These are phyloP conservation scores for Ophiosphaerella narmari DNA, from an alignment of 2,329 filamentous ascomycete species.

Conservation along the genomic window DNA sequence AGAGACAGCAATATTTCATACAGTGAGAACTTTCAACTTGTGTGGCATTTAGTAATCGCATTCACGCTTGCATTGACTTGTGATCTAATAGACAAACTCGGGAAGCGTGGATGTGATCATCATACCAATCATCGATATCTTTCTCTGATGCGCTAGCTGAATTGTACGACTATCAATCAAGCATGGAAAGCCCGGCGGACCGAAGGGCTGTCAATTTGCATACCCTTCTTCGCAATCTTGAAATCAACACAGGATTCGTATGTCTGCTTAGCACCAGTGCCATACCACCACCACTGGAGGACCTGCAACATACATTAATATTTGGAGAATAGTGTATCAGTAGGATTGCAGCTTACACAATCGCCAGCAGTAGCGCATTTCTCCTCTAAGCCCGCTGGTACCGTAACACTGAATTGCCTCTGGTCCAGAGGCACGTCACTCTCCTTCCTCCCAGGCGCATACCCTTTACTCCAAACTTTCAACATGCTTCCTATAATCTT, in stretches of 20 bases:
- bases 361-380: conserved; percentile 53
- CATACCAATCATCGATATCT: too few species aligned
- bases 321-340: not conserved
- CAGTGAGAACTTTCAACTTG: not conserved
- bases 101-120: too few species aligned
- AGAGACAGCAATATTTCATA: not conserved
- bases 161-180: not conserved
- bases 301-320: conserved; percentile 22
- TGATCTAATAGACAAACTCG: too few species aligned
- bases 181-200: conserved; percentile 4
- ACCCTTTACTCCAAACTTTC: conserved; percentile 38
- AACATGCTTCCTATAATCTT: conserved; percentile 52
- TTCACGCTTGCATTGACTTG: too few species aligned
- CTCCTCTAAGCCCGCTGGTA: conserved; percentile 53
- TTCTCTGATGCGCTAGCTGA: too few species aligned
- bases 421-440: conserved; percentile 48
- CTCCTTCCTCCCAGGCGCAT: conserved; percentile 26
- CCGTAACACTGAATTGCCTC: conserved; percentile 57
- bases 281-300: conserved; percentile 68
- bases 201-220: not conserved
- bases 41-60: not conserved
- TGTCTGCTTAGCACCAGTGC: conserved; percentile 59
- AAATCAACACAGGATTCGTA: conserved; percentile 68
- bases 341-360: conserved; percentile 40
- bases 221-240: conserved; percentile 31